Base-by-base conservation (phyloP, 768 basidiomycete genomes). In the Leccinum truebloodii region DNA sequence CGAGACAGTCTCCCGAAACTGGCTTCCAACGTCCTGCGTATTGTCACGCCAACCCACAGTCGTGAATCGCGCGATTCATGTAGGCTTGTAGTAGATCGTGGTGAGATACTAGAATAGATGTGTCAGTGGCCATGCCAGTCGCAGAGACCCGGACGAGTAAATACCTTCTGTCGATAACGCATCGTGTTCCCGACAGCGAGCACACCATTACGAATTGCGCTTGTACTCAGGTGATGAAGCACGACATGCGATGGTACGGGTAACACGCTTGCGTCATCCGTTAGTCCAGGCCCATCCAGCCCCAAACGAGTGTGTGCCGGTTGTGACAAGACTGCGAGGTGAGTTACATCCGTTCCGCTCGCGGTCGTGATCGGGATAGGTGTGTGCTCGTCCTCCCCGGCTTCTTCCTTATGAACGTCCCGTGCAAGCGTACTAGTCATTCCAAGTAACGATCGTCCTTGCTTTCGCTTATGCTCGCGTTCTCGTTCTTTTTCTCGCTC, bases 231-330 rank as follows among this genome's bases (percentile, higher is more conserved):
- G 75, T 98, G 95, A 67, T 97, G 94, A 64, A 98, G 78, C 24
- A 98, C 94, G 39, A 94, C 93, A 77, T 98, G 95, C 39, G 87
- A 90, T 22, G 95, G 95, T 22, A 97, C 93, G 16, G 96, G 90
- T 63, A 98, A 75, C 59, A 98, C 94, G 52, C 88, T 89, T 55
- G 86, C 90, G 69, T 98, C 95, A 74, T 98, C 95, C 18, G 86
- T 84, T 68, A 88, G 64, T n/a, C 82, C 77, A 0, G 68, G 66
- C 7, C 71, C 77, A 13, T 78, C 79, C 48, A 78, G 59, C 44
- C 72, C 76, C 22, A 76, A 69, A 56, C 75, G 73, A 22, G 76
- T 67, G 52, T 69, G 70, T 4, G 63, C 57, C 2, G 63, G 69
- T 6, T 63, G 69, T 6, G 66, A 63, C 35, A 64, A 58, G 34